Evolutionary conservation across 78 protist species (phyloP), one percentile per base, ranked within the genome.

Genomic region (Anaeramoeba ignava): DNA sequence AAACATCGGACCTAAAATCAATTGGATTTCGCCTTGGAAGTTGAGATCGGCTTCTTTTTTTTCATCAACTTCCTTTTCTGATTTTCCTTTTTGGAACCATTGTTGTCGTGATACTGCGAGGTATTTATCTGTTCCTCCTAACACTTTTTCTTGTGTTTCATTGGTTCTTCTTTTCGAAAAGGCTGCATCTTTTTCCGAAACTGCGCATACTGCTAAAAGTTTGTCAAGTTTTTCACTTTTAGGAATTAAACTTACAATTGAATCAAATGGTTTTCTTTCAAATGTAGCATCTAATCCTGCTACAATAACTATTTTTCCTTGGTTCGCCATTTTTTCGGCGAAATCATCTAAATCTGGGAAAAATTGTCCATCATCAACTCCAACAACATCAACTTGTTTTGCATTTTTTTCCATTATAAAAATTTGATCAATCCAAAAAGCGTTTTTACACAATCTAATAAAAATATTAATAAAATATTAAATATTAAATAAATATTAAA

Each of bases 1-100:
- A 81, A 81, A 81, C 83, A 81, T 81, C 33, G 83, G 83, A 1
- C 83, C 83, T 27, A 81, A 17, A 81, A 12, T 23, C 38, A 81
- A 31, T 2, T 2, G 8, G 2, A 81, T 33, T 33, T 3, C 2
- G 2, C 83, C 83, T n/a, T n/a, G n/a, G n/a, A n/a, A n/a, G n/a
- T n/a, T n/a, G n/a, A n/a, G n/a, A n/a, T n/a, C n/a, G n/a, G n/a
- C n/a, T n/a, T n/a, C n/a, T n/a, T n/a, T n/a, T n/a, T n/a, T n/a
- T n/a, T n/a, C n/a, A n/a, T n/a, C n/a, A n/a, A n/a, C n/a, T n/a
- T 68, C n/a, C 31, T n/a, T 68, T 68, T n/a, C 78, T 31, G 31
- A 2, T 3, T 27, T 12, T 38, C 83, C 79, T 73, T 54, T 3
- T 81, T 81, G 2, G 3, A 1, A 81, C 83, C 42, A 34, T 31